These are phyloP conservation scores for Symbiotaphrina buchneri DNA, from an alignment of 495 filamentous ascomycete species.

Conservation along the genomic window DNA sequence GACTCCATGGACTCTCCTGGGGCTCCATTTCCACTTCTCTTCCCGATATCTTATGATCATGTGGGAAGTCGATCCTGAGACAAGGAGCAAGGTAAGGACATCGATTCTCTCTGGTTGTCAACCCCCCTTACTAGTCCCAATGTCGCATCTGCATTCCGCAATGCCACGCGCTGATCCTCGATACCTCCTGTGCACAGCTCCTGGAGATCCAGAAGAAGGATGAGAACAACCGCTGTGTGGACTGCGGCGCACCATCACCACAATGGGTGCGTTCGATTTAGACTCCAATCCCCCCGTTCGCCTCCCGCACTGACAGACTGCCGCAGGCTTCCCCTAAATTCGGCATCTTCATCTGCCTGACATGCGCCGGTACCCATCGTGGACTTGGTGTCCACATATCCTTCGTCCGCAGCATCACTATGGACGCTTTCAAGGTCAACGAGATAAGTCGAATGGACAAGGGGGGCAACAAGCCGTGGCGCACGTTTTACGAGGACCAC, in stretches of 20 bases:
- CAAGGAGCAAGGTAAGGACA: conserved; percentile 54
- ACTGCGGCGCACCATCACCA: conserved; percentile 81
- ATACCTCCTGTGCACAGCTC: conserved; percentile 35
- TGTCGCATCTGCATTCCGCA: background rate
- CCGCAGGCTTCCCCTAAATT: conserved; percentile 44
- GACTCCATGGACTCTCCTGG: too few relatives aligned
- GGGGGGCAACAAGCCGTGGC: conserved; percentile 76
- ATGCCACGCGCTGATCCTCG: too few relatives aligned
- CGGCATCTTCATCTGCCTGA: conserved; percentile 88
- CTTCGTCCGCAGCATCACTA: conserved; percentile 86
- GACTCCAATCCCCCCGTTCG: background rate
- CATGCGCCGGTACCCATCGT: conserved; percentile 85
- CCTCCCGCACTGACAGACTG: conserved; percentile 3
- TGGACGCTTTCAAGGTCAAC: conserved; percentile 86
- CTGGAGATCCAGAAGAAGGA: conserved; percentile 70
- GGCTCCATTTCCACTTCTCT: too few relatives aligned
- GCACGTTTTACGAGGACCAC: conserved; percentile 56
- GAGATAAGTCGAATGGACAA: conserved; percentile 74
- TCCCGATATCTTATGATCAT: too few relatives aligned
- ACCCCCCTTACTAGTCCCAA: background rate
- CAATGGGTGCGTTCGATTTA: conserved; percentile 43
- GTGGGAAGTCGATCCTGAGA: conserved; percentile 98
- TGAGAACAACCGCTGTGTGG: conserved; percentile 73
- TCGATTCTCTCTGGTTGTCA: background rate
- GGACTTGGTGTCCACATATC: conserved; percentile 93